A percentile compares a stretch with the other conserved stretches of the same genome.
phyloP scores from a whole-genome alignment of 106 monocot species.

The Posidonia australis region DNA sequence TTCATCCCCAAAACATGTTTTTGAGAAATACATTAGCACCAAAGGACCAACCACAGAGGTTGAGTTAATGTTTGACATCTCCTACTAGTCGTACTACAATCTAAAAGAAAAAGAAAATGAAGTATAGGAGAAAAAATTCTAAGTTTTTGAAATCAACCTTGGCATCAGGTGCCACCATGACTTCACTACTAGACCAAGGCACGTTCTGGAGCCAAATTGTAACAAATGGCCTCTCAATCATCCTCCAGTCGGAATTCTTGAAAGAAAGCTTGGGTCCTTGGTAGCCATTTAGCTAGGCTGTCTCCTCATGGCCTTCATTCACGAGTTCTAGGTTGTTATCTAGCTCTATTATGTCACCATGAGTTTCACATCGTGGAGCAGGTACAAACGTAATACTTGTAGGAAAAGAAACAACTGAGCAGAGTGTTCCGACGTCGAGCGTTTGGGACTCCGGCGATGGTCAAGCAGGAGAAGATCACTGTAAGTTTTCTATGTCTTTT shows the following conservation, averaged over 20 bases:
- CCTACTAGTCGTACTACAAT: not conserved
- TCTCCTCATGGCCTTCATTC: not conserved
- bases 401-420: too few relatives aligned
- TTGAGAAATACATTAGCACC: not conserved
- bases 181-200: constrained; percentile 47
- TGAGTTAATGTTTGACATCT: not conserved
- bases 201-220: constrained; percentile 65
- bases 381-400: constrained; percentile 15
- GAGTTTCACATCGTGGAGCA: constrained; percentile 16
- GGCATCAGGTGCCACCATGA: constrained; percentile 70
- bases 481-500: too few relatives aligned
- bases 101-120: not conserved
- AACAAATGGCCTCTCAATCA: constrained; percentile 61
- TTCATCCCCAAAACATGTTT: not conserved
- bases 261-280: constrained; percentile 34
- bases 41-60: too few relatives aligned
- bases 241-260: constrained; percentile 52
- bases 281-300: constrained; percentile 27
- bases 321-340: not conserved
- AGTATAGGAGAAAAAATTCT: not conserved
- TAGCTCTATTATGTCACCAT: not conserved
- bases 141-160: constrained; percentile 35
- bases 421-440: too few relatives aligned
- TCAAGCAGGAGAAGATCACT: too few relatives aligned
- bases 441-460: too few relatives aligned